Conservation (phyloP, 371 early-diverging fungal species). For the Mucor lusitanicus region DNA sequence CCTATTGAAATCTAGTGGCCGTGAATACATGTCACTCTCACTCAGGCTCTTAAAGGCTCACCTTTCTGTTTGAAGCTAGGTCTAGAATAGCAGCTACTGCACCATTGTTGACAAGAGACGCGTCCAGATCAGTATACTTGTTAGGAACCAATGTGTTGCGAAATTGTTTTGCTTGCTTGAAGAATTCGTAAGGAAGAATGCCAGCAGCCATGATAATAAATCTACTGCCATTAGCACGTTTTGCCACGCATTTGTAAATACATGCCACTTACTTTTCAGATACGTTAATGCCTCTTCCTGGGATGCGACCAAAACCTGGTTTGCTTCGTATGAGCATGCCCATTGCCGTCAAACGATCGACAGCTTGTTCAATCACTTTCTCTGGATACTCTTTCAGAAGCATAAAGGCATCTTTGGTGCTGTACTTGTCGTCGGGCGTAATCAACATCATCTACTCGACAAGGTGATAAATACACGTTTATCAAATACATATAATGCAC, state of each 20-base stretch:
- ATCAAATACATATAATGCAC: background rate
- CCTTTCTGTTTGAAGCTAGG: slow-evolving; percentile 18
- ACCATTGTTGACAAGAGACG: slow-evolving; percentile 1
- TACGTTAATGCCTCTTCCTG: slow-evolving; percentile 22
- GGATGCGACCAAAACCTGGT: slow-evolving; percentile 11
- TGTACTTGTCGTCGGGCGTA: slow-evolving; percentile 4
- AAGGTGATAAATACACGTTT: background rate
- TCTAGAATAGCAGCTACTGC: slow-evolving; percentile 2
- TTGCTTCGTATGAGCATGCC: slow-evolving; percentile 10
- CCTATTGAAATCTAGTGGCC: slow-evolving; percentile 1
- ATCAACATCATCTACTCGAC: slow-evolving; percentile 17
- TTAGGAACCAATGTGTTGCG: background rate
- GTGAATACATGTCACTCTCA: background rate
- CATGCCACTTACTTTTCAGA: slow-evolving; percentile 15
- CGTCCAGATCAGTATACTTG: background rate
- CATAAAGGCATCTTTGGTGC: slow-evolving; percentile 1
- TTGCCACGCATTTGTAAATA: background rate
- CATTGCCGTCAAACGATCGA: background rate
- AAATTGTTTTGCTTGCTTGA: background rate
- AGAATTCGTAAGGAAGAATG: slow-evolving; percentile 3
- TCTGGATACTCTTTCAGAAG: slow-evolving; percentile 5
- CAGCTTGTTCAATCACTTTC: slow-evolving; percentile 3
- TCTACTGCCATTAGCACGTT: slow-evolving; percentile 1
- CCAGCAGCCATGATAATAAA: slow-evolving; percentile 13
- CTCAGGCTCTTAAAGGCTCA: background rate